Evolutionary conservation across 306 rosid genomes (phyloP).

Genomic region (Aeschynomene evenia): DNA sequence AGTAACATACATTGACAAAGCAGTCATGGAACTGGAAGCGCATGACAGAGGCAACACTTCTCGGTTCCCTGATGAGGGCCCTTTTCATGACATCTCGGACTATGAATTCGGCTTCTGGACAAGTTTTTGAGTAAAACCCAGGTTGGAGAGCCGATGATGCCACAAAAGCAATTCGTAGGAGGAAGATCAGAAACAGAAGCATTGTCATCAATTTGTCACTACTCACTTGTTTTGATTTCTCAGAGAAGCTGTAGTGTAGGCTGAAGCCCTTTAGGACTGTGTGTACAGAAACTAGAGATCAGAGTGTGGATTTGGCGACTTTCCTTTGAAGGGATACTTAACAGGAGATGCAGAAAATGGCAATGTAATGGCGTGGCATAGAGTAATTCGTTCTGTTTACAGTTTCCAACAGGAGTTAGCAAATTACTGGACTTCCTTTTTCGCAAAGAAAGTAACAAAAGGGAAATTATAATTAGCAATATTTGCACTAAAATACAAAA

Average conservation of each 20-base stretch:
- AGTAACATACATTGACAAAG: slow-evolving; percentile 60
- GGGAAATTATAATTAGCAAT: neutral
- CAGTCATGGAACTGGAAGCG: slow-evolving; percentile 89
- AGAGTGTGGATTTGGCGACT: neutral
- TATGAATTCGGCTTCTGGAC: slow-evolving; percentile 60
- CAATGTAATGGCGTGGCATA: neutral
- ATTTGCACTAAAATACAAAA: neutral
- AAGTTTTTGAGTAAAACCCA: slow-evolving; percentile 49
- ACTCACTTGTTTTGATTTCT: neutral
- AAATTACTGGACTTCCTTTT: neutral
- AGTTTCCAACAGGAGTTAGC: neutral
- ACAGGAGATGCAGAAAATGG: neutral
- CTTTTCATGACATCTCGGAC: slow-evolving; percentile 64
- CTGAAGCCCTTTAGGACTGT: neutral
- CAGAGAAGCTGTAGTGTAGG: too few species aligned
- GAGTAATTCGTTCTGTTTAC: neutral
- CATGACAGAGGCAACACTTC: slow-evolving; percentile 90
- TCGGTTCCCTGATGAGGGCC: slow-evolving; percentile 57
- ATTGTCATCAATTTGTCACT: neutral
- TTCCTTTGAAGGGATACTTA: neutral
- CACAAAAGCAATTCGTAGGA: slow-evolving; percentile 27
- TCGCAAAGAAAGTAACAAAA: neutral
- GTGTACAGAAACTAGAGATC: neutral
- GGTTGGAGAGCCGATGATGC: slow-evolving; percentile 48
- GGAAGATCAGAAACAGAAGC: slow-evolving; percentile 26